These are phyloP conservation scores for Lagerstroemia speciosa DNA, from an alignment of 345 rosid species.

Conservation along the genomic window DNA sequence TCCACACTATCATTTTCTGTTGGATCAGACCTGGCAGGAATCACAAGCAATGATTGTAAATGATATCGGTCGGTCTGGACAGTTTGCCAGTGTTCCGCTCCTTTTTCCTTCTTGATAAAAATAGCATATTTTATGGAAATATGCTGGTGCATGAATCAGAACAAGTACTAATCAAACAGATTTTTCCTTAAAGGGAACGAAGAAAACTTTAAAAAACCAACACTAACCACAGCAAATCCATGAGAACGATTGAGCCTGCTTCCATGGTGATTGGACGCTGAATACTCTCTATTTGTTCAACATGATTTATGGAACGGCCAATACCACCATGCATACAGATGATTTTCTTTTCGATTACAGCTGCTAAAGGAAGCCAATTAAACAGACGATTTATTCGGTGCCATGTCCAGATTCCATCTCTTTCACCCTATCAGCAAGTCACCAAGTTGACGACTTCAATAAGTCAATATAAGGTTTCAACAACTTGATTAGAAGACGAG, in stretches of 20 bases:
- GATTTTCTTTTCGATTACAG: constrained; percentile 89
- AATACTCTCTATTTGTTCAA: constrained; percentile 90
- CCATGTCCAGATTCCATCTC: constrained; percentile 99
- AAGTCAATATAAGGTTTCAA: constrained; percentile 9
- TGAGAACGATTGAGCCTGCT: constrained; percentile 89
- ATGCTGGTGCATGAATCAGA: background rate
- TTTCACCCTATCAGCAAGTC: constrained; percentile 66
- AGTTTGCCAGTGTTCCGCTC: background rate
- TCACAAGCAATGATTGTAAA: background rate
- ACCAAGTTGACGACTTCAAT: constrained; percentile 16
- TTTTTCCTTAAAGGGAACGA: background rate
- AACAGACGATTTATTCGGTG: constrained; percentile 94
- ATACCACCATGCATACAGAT: constrained; percentile 99
- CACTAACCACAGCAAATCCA: constrained; percentile 90
- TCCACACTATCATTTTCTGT: constrained; percentile 98
- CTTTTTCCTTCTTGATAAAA: background rate
- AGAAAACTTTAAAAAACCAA: background rate
- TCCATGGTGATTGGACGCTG: constrained; percentile 98
- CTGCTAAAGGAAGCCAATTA: constrained; percentile 96
- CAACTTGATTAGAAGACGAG: no score
- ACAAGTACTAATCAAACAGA: background rate
- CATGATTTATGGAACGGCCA: constrained; percentile 93
- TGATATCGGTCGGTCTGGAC: no score
- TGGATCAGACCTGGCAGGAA: constrained; percentile 76
- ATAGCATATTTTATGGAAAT: no score